phyloP scores from a whole-genome alignment of 116 monocot genomes.

The Cymodocea nodosa region DNA sequence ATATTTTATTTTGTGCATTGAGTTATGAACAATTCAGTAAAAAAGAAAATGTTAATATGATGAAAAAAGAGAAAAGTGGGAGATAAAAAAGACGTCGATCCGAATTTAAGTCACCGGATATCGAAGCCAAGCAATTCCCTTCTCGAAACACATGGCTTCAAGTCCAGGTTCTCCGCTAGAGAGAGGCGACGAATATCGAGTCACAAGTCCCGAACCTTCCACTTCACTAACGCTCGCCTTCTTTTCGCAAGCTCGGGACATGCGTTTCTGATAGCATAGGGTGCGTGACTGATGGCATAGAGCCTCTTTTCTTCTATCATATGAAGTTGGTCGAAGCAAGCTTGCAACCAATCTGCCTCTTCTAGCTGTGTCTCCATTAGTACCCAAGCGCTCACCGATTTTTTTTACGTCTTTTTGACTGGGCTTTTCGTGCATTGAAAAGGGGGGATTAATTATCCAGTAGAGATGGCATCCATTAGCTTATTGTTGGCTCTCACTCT shows the following conservation, averaged over 20 bases:
- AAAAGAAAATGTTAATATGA: too few relatives aligned
- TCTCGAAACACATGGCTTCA: constrained; percentile 1
- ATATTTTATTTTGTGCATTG: too few relatives aligned
- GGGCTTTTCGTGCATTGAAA: too few relatives aligned
- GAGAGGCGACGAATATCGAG: not conserved
- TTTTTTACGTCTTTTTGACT: too few relatives aligned
- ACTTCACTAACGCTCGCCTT: not conserved
- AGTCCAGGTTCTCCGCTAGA: too few relatives aligned
- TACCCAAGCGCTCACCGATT: too few relatives aligned
- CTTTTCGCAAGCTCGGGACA: not conserved
- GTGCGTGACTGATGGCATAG: not conserved
- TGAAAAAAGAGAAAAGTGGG: too few relatives aligned
- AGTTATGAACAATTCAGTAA: too few relatives aligned
- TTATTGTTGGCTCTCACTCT: too few relatives aligned
- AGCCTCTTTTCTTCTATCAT: not conserved
- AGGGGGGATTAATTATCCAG: too few relatives aligned
- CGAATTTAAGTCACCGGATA: not conserved
- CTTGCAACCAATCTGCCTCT: constrained; percentile 4
- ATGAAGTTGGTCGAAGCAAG: not conserved
- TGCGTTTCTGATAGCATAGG: not conserved
- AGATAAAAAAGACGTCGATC: constrained; percentile 1
- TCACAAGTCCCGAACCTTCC: constrained; percentile 1
- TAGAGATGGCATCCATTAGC: too few relatives aligned
- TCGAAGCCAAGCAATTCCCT: constrained; percentile 3
- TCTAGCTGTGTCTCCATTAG: not conserved